A percentile compares a stretch with the other conserved stretches of the same genome.
Conservation (phyloP, 2,329 filamentous ascomycete species). For the Emydomyces testavorans region DNA sequence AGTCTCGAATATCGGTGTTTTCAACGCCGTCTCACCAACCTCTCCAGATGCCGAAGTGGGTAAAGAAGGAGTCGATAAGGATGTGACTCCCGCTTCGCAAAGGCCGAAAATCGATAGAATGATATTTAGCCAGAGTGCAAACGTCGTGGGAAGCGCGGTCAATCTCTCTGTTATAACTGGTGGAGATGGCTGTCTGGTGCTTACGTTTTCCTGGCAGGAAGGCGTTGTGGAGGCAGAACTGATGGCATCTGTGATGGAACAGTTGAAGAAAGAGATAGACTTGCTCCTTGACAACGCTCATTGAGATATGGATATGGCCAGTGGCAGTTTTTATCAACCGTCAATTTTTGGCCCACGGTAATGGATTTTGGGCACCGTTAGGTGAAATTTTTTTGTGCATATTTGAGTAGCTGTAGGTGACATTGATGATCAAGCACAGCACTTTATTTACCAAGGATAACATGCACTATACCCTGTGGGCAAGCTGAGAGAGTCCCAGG, state of each 20-base stretch:
- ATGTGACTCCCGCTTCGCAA: not conserved
- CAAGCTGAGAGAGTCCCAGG: not conserved
- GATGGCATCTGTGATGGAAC: not conserved
- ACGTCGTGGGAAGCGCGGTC: constrained; percentile 30
- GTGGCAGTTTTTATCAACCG: no score
- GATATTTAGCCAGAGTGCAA: constrained; percentile 37
- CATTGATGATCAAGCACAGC: no score
- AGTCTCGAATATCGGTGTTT: constrained; percentile 38
- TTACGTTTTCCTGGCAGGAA: constrained; percentile 34
- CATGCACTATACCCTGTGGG: no score
- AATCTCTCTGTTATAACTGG: constrained; percentile 35
- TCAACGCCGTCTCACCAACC: constrained; percentile 15
- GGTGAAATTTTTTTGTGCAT: no score
- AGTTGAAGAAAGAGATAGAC: constrained; percentile 5
- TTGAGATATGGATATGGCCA: not conserved
- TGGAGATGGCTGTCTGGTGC: constrained; percentile 33
- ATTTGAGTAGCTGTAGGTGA: no score
- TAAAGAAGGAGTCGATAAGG: constrained; percentile 11
- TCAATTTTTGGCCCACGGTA: no score
- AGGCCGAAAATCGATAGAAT: constrained; percentile 29
- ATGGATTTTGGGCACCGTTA: no score
- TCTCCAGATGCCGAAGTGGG: not conserved
- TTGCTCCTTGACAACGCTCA: not conserved
- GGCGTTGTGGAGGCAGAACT: constrained; percentile 1
- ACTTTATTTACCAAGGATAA: no score